phyloP scores from a whole-genome alignment of 345 rosid species.

The Clausena lansium region DNA sequence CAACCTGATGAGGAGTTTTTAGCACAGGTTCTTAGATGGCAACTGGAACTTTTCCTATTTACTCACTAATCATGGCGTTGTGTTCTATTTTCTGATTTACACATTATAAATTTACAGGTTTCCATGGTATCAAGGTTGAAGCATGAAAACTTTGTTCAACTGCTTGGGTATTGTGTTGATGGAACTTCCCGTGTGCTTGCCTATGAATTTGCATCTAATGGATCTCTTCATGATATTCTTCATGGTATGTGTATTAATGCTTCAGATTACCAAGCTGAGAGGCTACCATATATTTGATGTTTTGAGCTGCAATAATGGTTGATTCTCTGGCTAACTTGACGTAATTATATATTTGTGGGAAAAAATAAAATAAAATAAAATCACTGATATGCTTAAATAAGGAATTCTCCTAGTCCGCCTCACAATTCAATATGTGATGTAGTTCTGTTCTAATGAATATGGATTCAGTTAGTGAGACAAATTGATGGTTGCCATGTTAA shows the following conservation, averaged over 20 bases:
- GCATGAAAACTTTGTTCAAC: constrained; percentile 64
- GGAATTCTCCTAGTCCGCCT: not conserved
- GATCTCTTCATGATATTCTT: constrained; percentile 83
- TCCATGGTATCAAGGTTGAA: constrained; percentile 76
- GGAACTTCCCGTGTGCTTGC: constrained; percentile 69
- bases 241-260: constrained; percentile 46
- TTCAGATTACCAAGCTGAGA: not conserved
- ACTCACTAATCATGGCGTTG: not conserved
- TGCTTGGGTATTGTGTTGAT: constrained; percentile 73
- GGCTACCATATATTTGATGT: not conserved
- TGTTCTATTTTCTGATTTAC: not conserved
- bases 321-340: not conserved
- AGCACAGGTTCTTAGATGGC: constrained; percentile 38
- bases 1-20: constrained; percentile 59
- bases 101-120: constrained; percentile 38
- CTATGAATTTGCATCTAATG: constrained; percentile 81
- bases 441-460: not conserved
- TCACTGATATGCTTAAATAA: not conserved
- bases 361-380: not conserved
- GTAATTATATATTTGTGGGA: not conserved
- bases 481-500: not conserved
- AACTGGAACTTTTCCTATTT: not conserved
- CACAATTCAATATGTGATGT: not conserved
- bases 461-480: not conserved
- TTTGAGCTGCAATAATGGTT: not conserved